A percentile compares a stretch with the other conserved stretches of the same genome.
These are phyloP conservation scores for Schoenoplectus tabernaemontani DNA, from an alignment of 202 grass and related monocot species.

Conservation along the genomic window DNA sequence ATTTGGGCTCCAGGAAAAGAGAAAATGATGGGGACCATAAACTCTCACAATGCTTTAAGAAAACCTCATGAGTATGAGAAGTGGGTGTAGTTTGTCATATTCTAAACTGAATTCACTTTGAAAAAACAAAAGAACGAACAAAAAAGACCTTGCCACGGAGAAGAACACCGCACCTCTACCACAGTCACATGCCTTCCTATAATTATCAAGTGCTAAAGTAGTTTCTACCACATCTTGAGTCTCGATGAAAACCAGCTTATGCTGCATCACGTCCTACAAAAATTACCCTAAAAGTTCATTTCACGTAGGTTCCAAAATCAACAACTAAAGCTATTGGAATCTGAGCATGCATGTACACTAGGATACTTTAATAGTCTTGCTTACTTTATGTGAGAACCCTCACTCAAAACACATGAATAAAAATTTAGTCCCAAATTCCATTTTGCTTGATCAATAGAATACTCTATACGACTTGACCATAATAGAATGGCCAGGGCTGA, in stretches of 20 bases:
- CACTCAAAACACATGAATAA: neutral
- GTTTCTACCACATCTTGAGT: slow-evolving; percentile 98
- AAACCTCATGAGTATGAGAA: neutral
- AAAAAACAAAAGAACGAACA: neutral
- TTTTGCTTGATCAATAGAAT: neutral
- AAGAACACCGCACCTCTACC: slow-evolving; percentile 94
- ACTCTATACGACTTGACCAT: neutral
- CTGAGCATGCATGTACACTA: neutral
- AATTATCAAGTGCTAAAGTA: slow-evolving; percentile 96
- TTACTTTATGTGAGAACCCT: neutral
- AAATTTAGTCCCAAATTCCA: neutral
- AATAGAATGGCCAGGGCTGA: neutral
- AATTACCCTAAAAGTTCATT: slow-evolving; percentile 18
- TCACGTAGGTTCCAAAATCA: neutral
- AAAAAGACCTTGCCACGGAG: slow-evolving; percentile 79
- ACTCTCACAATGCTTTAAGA: neutral
- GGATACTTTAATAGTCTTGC: neutral
- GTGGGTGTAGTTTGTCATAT: neutral
- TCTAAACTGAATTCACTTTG: neutral
- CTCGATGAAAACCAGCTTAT: slow-evolving; percentile 97
- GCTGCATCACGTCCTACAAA: slow-evolving; percentile 94
- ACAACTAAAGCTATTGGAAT: neutral
- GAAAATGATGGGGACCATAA: neutral
- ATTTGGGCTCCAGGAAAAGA: neutral
- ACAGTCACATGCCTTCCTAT: slow-evolving; percentile 90